phyloP scores from a whole-genome alignment of 1,284 basidiomycete species.

The Vanrija pseudolonga region DNA sequence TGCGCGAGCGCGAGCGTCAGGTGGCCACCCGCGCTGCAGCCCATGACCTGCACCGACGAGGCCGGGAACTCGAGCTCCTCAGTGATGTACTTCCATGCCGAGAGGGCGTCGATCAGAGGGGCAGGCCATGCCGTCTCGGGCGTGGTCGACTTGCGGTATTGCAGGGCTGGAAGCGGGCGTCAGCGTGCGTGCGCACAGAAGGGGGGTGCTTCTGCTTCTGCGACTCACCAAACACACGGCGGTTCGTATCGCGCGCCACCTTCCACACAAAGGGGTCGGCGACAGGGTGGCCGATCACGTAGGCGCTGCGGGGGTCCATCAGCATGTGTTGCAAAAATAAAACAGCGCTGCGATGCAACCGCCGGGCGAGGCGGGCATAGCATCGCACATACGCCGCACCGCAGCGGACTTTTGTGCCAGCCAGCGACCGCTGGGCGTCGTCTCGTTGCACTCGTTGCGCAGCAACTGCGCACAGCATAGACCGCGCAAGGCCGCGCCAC shows the following conservation, averaged over 20 bases:
- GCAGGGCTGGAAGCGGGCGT: conserved; percentile 9
- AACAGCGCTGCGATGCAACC: too few relatives aligned
- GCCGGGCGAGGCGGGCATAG: too few relatives aligned
- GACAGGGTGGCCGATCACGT: conserved; percentile 24
- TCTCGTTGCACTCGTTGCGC: too few relatives aligned
- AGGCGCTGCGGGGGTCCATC: conserved; percentile 6
- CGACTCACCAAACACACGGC: conserved; percentile 16
- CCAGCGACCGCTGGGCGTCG: too few relatives aligned
- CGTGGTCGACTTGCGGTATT: conserved; percentile 21
- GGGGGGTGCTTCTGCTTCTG: background rate
- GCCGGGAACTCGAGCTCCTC: conserved; percentile 50
- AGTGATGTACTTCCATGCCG: conserved; percentile 60
- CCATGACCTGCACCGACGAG: conserved; percentile 58
- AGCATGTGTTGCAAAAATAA: background rate
- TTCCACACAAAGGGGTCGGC: conserved; percentile 18
- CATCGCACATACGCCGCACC: too few relatives aligned
- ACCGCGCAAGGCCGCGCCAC: too few relatives aligned
- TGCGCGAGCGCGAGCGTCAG: conserved; percentile 53
- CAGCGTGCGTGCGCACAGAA: background rate
- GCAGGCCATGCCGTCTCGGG: conserved; percentile 54
- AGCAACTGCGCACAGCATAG: too few relatives aligned
- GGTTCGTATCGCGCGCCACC: conserved; percentile 9
- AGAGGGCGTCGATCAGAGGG: conserved; percentile 58
- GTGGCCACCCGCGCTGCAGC: conserved; percentile 66
- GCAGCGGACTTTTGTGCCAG: background rate